These are phyloP conservation scores for Neurospora sp. DNA, from an alignment of 495 filamentous ascomycete species.

Conservation along the genomic window DNA sequence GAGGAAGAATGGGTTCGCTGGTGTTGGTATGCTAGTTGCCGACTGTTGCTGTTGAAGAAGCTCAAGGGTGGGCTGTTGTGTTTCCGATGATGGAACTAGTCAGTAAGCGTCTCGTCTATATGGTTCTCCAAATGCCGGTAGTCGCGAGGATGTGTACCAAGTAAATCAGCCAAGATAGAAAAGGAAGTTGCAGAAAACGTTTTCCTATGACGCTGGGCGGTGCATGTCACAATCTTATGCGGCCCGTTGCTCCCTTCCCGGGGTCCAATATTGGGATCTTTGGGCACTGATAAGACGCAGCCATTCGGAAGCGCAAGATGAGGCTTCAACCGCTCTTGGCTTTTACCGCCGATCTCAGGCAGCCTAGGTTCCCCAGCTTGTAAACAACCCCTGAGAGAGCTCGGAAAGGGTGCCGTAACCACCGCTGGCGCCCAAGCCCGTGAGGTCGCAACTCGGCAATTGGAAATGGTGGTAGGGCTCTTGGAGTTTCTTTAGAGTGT, in stretches of 20 bases:
- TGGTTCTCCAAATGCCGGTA: neutral
- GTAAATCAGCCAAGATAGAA: neutral
- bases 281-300: neutral
- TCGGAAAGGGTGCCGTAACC: neutral
- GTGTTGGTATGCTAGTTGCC: conserved; percentile 2
- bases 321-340: neutral
- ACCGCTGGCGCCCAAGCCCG: neutral
- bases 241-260: neutral
- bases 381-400: neutral
- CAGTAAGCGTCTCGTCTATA: neutral
- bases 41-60: conserved; percentile 8
- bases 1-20: conserved; percentile 10
- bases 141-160: neutral
- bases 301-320: neutral
- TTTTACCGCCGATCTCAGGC: neutral
- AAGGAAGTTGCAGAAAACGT: neutral
- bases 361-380: neutral
- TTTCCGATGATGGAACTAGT: neutral
- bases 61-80: conserved; percentile 11
- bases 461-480: neutral
- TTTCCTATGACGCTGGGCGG: neutral
- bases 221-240: neutral
- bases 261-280: neutral
- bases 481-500: neutral
- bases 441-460: neutral